Base-by-base conservation (phyloP, 2,329 filamentous ascomycete species). In the Trichoderma koningii region DNA sequence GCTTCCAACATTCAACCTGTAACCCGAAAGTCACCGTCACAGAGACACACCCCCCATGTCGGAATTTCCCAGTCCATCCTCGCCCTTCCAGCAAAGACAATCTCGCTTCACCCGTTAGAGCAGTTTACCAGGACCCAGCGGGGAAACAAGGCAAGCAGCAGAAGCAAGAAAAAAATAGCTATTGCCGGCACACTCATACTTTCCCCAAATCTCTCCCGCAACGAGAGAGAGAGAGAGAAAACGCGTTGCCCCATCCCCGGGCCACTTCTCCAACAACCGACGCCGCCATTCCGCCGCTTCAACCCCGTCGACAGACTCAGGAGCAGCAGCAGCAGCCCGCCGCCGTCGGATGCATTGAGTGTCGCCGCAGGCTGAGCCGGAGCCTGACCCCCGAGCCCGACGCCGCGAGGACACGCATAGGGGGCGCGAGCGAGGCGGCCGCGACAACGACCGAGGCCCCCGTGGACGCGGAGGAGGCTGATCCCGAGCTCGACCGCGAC, bases 281-380 rank as follows among this genome's bases (percentile, higher is more conserved):
- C 61, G 61, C 61, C 52, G 52, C 61, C 55, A 64, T 50, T 34
- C 60, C 50, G 50, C 42, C 51, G 47, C 17, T 23, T 42, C 42
- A 48, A 34, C 17, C 52, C 51, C 51, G 61, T 21, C 21, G 41
- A 34, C 30, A 26, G 45, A 41, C 10, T 14, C 34, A 38, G 34
- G 34, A 38, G 34, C 34, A 38, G 34, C 34, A 38, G 34, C 34
- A 38, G 34, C 34, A 38, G 34, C 34, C 34, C 34, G 60, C 50
- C 60, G 52, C 60, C 55, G 38, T 65, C 63, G 63, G 61, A 65
- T 65, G 63, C 63, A 51, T 65, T 61, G 63, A 65, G 34, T 42
- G 52, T 44, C 52, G 41, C 48, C 60, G 53, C 50, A 63, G 60
- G 60, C 50, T 34, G 60, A 63, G 60, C 60, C 60, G 60, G 64